Conservation (phyloP, 768 basidiomycete species). For the Hemileccinum impolitum region DNA sequence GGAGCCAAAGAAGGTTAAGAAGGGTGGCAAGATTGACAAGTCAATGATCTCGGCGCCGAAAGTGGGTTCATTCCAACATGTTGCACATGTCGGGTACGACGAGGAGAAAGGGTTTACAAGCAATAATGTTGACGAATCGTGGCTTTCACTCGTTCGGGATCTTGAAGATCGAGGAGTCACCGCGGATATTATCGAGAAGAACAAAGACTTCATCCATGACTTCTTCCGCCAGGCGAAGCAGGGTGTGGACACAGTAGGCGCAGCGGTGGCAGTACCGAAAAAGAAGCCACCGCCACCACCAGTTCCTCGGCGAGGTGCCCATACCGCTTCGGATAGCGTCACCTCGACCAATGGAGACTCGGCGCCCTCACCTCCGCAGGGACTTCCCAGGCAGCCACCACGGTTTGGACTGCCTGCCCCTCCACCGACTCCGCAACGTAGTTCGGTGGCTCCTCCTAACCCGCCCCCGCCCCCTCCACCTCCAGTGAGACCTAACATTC, state of each 20-base stretch:
- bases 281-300: constrained; percentile 40
- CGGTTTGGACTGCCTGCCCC: constrained; percentile 5
- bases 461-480: constrained; percentile 30
- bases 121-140: constrained; percentile 84
- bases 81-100: constrained; percentile 96
- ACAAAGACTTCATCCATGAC: constrained; percentile 87
- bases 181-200: constrained; percentile 63
- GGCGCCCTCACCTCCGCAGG: constrained; percentile 31
- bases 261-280: constrained; percentile 41
- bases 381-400: constrained; percentile 34
- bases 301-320: constrained; percentile 31
- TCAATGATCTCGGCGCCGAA: constrained; percentile 86
- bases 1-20: constrained; percentile 54
- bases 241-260: constrained; percentile 30
- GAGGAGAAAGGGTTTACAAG: constrained; percentile 82
- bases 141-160: constrained; percentile 68
- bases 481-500: constrained; percentile 26
- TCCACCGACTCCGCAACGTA: constrained; percentile 25
- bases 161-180: constrained; percentile 66
- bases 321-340: constrained; percentile 24
- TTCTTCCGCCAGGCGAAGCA: constrained; percentile 57
- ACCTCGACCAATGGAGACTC: constrained; percentile 20
- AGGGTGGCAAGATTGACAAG: constrained; percentile 85
- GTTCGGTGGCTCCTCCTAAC: constrained; percentile 26
- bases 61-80: constrained; percentile 76